phyloP scores from a whole-genome alignment of 805 yeast genomes.

The Ogataea ramenticola region DNA sequence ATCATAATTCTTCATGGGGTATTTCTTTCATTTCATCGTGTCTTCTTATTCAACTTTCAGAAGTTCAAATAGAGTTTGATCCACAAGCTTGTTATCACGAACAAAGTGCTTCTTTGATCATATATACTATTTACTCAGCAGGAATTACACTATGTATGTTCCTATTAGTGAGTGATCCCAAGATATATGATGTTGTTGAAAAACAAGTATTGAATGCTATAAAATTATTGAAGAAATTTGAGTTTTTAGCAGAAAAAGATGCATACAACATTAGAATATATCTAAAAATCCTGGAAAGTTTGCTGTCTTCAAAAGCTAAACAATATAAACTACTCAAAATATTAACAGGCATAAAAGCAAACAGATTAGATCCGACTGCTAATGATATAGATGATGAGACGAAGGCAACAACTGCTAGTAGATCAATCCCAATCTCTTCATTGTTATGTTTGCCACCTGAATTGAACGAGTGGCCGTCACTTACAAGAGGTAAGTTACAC shows the following conservation, averaged over 20 bases:
- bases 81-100: not conserved
- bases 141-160: not conserved
- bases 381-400: not conserved
- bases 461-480: not conserved
- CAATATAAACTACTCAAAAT: not conserved
- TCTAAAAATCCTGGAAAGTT: not conserved
- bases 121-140: constrained; percentile 1
- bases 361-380: not conserved
- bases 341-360: not conserved
- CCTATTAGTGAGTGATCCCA: not conserved
- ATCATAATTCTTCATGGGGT: constrained; percentile 65
- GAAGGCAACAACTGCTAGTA: not conserved
- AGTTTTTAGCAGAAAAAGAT: not conserved
- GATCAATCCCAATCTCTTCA: constrained; percentile 1
- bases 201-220: not conserved
- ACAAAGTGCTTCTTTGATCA: not conserved
- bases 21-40: constrained; percentile 47
- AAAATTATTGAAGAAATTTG: not conserved
- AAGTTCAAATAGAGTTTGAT: not conserved
- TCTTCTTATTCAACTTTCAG: not conserved
- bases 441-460: constrained; percentile 1
- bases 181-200: not conserved
- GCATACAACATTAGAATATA: not conserved
- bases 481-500: not conserved
- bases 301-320: not conserved